Evolutionary conservation across 2,329 filamentous ascomycete genomes (phyloP).

Genomic region (Chalaropsis ovoidea): DNA sequence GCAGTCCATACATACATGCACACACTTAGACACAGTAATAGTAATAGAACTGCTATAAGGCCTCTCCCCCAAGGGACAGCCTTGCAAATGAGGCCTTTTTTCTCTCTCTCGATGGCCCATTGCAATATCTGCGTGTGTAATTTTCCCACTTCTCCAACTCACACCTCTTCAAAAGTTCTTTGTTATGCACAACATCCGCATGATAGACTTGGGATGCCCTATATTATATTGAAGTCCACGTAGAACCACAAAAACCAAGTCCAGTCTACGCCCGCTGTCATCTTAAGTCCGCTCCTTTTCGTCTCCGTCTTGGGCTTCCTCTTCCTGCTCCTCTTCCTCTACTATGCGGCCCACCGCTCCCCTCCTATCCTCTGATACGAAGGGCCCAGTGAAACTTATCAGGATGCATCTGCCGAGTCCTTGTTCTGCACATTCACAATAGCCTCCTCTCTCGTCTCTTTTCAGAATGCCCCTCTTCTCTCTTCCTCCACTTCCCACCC

Average conservation of each 20-base stretch:
- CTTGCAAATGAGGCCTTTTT: conserved; percentile 3
- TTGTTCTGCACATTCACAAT: background rate
- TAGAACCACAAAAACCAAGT: background rate
- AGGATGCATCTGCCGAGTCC: conserved; percentile 10
- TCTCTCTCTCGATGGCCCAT: background rate
- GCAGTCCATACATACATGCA: too few relatives aligned
- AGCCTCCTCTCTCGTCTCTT: background rate
- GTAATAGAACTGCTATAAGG: background rate
- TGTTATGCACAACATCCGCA: conserved; percentile 5
- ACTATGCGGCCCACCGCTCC: background rate
- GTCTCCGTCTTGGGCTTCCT: too few relatives aligned
- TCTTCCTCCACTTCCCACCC: background rate
- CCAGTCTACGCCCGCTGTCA: conserved; percentile 6
- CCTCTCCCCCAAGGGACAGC: background rate
- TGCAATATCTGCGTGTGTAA: background rate
- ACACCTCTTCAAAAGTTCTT: background rate
- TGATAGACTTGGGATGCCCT: background rate
- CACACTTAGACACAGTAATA: background rate
- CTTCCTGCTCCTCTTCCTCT: background rate
- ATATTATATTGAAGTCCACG: background rate
- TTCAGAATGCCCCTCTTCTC: background rate
- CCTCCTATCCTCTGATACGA: background rate
- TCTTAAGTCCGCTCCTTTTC: conserved; percentile 5
- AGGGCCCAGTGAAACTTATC: conserved; percentile 10
- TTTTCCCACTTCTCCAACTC: background rate